Evolutionary conservation across 2,329 filamentous ascomycete species (phyloP), one percentile per base, ranked within the genome.

Genomic region (Cladophialophora exuberans): DNA sequence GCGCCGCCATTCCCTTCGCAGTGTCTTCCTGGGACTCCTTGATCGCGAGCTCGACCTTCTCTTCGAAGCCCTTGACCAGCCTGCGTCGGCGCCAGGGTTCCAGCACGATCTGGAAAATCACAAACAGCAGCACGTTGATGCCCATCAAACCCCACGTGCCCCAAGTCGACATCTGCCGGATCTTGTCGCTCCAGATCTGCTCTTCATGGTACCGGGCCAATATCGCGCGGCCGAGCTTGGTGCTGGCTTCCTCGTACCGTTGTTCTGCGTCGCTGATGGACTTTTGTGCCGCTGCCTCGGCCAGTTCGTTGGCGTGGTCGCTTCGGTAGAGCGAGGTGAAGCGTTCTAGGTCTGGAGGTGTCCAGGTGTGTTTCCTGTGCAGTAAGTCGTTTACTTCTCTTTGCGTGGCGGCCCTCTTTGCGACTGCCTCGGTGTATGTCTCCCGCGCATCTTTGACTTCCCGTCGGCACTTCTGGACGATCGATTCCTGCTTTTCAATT

Each of bases 101-200:
- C 58, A 96, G 87, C 17, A 94, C 84, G 64, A 96, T 86, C 73
- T 97, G 87, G 64, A 95, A 85, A 15, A 92, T 80, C 49, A 99
- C 73, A 68, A 99, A 90, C 42, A 99, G 75, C 58, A 97, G 71
- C 26, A 97, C 89, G 69, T 99, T 99, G 67, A 97, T 83, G 20
- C 93, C 93, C 94, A 99, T 99, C 59, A 99, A 76, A 0, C 93
- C 94, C 85, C 95, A 97, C 0, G 94, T 99, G 30, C 95, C 93
- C 94, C 94, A 99, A 0, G 94, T 99, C 70, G 89, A 94, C 79
- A 96, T 96, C 62, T 94, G 82, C 30, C 94, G 82, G 69, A 99
- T 99, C 65, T 96, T 93, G 71, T 99, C 94, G 68, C 90, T 96
- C 94, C 94, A 99, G 53, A 99, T 95, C 76, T 99, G 94, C 76